Conservation (phyloP, 441 rosid genomes). For the Biscutella laevigata region DNA sequence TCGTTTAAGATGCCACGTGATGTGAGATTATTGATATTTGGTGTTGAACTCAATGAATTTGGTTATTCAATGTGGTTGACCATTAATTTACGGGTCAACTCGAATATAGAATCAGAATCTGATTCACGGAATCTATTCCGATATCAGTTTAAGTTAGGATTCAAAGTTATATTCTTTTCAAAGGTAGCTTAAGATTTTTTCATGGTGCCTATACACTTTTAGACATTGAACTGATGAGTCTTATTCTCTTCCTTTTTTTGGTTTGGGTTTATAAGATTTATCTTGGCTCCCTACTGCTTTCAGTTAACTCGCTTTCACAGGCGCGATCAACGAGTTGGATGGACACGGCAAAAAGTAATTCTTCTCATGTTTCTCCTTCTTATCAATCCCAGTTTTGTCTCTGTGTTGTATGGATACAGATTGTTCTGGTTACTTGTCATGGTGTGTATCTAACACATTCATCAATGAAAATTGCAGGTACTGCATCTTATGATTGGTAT, state of each 20-base stretch:
- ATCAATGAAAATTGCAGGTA: conserved; percentile 31
- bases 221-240: conserved; percentile 6
- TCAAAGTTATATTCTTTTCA: too few relatives aligned
- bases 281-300: conserved; percentile 24
- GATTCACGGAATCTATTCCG: conserved; percentile 16
- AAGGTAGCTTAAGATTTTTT: background rate
- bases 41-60: background rate
- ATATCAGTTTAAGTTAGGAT: too few relatives aligned
- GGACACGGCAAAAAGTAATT: conserved; percentile 63
- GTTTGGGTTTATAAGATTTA: conserved; percentile 16
- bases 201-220: background rate
- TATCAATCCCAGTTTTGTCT: background rate
- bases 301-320: conserved; percentile 51
- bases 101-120: background rate
- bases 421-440: background rate
- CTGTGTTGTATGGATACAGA: background rate
- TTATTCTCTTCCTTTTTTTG: conserved; percentile 10
- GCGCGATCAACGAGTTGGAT: conserved; percentile 41
- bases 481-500: conserved; percentile 54
- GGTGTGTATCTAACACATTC: conserved; percentile 7
- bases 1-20: background rate
- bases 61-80: conserved; percentile 8
- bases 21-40: background rate
- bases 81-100: conserved; percentile 24
- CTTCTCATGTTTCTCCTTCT: background rate